phyloP scores from a whole-genome alignment of 108 stramenopile species.

The Chaetoceros muelleri region DNA sequence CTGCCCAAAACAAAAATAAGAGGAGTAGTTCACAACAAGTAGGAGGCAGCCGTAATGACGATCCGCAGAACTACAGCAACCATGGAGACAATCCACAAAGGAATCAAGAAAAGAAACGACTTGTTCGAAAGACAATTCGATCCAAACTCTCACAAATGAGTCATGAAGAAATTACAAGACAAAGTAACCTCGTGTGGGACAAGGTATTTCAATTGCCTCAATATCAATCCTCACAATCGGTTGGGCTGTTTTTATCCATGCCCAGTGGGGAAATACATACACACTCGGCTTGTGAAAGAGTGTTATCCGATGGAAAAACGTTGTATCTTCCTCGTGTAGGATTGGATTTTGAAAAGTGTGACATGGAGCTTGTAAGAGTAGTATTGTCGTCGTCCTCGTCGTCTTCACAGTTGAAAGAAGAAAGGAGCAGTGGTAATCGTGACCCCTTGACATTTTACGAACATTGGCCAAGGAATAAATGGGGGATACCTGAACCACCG shows the following conservation, averaged over 20 bases:
- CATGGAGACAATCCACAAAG: no score
- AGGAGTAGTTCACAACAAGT: no score
- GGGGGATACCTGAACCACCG: conserved; percentile 86
- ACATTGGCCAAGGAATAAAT: conserved; percentile 77
- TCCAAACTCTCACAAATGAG: conserved; percentile 21
- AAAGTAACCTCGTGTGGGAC: conserved; percentile 53
- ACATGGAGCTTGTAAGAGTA: conserved; percentile 77
- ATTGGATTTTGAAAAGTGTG: conserved; percentile 70
- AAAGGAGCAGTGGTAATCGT: neutral
- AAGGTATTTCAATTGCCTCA: conserved; percentile 39
- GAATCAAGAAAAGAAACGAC: conserved; percentile 28
- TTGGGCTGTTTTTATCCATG: conserved; percentile 85
- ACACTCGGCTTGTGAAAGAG: conserved; percentile 26
- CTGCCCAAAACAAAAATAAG: no score
- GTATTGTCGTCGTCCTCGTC: conserved; percentile 7
- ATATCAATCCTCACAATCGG: conserved; percentile 51
- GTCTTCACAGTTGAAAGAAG: neutral
- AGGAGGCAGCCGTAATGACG: no score
- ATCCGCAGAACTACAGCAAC: no score
- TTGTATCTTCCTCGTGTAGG: conserved; percentile 83
- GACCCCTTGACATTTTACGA: conserved; percentile 40
- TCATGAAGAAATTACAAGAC: conserved; percentile 19
- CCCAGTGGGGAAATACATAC: conserved; percentile 76
- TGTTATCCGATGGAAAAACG: conserved; percentile 39
- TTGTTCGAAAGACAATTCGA: conserved; percentile 49